These are phyloP conservation scores for Monosporascus ibericus DNA, from an alignment of 2,329 filamentous ascomycete genomes.

Conservation along the genomic window DNA sequence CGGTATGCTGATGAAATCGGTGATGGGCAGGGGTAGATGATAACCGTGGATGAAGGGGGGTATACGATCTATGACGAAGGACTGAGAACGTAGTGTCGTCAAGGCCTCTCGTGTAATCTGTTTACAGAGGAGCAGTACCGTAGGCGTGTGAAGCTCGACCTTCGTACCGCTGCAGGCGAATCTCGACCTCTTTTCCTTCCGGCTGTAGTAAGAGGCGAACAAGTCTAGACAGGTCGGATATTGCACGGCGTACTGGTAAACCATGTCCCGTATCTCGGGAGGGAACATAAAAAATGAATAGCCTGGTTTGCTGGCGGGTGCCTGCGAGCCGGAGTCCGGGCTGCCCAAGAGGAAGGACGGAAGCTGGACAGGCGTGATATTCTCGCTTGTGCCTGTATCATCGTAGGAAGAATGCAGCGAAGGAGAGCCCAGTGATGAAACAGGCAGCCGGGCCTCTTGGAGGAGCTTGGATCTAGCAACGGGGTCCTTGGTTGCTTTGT, in stretches of 20 bases:
- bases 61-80: constrained; percentile 28
- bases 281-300: constrained; percentile 25
- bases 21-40: constrained; percentile 17
- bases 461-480: constrained; percentile 9
- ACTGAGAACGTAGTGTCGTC: constrained; percentile 16
- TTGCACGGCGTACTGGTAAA: constrained; percentile 23
- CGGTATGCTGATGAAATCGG: constrained; percentile 21
- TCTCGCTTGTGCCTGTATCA: neutral
- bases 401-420: neutral
- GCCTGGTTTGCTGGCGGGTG: neutral
- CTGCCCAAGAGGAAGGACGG: neutral
- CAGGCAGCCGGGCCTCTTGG: constrained; percentile 13
- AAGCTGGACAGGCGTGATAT: neutral
- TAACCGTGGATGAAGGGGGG: constrained; percentile 27
- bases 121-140: constrained; percentile 29
- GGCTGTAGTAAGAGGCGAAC: constrained; percentile 24
- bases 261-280: constrained; percentile 28
- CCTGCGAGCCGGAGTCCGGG: neutral
- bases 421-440: neutral
- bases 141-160: constrained; percentile 20
- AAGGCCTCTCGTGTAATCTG: constrained; percentile 28
- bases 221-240: constrained; percentile 24
- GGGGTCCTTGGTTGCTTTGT: constrained; percentile 15
- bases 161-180: neutral
- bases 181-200: constrained; percentile 9